A percentile compares a stretch with the other conserved stretches of the same genome.
These are phyloP conservation scores for Eustoma russellianum DNA, from an alignment of 257 asterid species.

Conservation along the genomic window DNA sequence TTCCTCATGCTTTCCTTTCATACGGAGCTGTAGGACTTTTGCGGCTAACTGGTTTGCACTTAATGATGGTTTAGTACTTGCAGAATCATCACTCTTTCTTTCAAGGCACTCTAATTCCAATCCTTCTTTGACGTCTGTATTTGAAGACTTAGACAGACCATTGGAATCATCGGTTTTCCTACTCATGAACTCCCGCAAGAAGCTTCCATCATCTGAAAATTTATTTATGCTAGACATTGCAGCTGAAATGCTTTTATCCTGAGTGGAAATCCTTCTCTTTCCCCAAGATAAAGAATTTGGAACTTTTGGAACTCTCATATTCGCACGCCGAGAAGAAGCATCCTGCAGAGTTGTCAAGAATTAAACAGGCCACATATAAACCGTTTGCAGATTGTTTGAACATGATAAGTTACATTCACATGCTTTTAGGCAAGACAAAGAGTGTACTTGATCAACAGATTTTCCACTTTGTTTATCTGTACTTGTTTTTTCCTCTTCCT, in stretches of 20 bases:
- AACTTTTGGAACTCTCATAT: constrained; percentile 76
- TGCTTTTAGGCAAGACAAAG: not conserved
- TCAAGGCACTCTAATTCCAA: constrained; percentile 21
- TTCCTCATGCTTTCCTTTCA: constrained; percentile 92
- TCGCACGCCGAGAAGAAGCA: too few relatives aligned
- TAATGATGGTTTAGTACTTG: constrained; percentile 33
- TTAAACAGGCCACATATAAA: not conserved
- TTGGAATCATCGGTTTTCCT: constrained; percentile 27
- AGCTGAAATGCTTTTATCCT: constrained; percentile 58
- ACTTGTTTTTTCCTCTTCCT: constrained; percentile 34
- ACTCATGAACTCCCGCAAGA: constrained; percentile 37
- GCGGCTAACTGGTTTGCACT: constrained; percentile 93
- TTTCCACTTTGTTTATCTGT: constrained; percentile 26
- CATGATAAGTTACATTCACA: not conserved
- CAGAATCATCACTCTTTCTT: constrained; percentile 29
- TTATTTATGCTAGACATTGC: constrained; percentile 68
- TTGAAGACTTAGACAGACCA: constrained; percentile 24
- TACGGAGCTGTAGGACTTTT: constrained; percentile 79
- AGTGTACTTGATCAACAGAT: constrained; percentile 40
- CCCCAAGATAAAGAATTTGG: constrained; percentile 80
- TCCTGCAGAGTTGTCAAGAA: constrained; percentile 7
- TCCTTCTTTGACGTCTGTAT: constrained; percentile 11
- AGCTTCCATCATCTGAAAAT: constrained; percentile 70
- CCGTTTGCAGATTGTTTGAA: not conserved
- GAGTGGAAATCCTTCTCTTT: constrained; percentile 41